phyloP scores from a whole-genome alignment of 2,329 filamentous ascomycete genomes.

The Fusarium duplospermum region DNA sequence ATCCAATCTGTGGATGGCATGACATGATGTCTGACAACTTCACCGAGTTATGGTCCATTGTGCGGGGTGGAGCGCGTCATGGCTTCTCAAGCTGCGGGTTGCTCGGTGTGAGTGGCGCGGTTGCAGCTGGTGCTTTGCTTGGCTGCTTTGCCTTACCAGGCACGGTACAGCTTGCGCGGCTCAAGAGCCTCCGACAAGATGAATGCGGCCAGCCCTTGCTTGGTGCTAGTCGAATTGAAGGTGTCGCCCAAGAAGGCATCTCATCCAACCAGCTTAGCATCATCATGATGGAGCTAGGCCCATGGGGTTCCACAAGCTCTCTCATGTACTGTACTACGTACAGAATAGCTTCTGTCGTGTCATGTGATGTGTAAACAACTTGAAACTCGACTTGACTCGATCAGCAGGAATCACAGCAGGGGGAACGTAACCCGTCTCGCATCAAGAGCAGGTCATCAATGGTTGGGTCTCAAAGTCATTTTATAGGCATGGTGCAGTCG shows the following conservation, averaged over 20 bases:
- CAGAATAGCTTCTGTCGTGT: background rate
- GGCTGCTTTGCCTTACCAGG: background rate
- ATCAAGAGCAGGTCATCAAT: background rate
- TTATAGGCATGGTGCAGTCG: background rate
- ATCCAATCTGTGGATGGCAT: background rate
- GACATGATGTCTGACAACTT: slow-evolving; percentile 23
- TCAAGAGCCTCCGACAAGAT: background rate
- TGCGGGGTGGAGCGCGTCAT: slow-evolving; percentile 35
- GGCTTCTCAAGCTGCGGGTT: slow-evolving; percentile 14
- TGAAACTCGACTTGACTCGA: background rate
- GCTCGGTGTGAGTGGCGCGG: slow-evolving; percentile 40
- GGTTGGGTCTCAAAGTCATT: background rate
- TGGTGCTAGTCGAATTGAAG: background rate
- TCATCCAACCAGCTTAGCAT: background rate
- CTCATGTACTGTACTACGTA: background rate
- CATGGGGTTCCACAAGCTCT: slow-evolving; percentile 16
- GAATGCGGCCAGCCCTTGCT: background rate
- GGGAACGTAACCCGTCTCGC: background rate
- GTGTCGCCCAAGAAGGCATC: background rate
- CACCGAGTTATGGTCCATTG: slow-evolving; percentile 22
- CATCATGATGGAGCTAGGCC: slow-evolving; percentile 7
- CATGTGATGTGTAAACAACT: slow-evolving; percentile 5
- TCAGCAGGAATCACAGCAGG: slow-evolving; percentile 1
- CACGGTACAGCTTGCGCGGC: background rate
- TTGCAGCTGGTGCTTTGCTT: slow-evolving; percentile 13